A percentile compares a stretch with the other conserved stretches of the same genome.
These are phyloP conservation scores for Articulospora tetracladia DNA, from an alignment of 495 filamentous ascomycete species.

Conservation along the genomic window DNA sequence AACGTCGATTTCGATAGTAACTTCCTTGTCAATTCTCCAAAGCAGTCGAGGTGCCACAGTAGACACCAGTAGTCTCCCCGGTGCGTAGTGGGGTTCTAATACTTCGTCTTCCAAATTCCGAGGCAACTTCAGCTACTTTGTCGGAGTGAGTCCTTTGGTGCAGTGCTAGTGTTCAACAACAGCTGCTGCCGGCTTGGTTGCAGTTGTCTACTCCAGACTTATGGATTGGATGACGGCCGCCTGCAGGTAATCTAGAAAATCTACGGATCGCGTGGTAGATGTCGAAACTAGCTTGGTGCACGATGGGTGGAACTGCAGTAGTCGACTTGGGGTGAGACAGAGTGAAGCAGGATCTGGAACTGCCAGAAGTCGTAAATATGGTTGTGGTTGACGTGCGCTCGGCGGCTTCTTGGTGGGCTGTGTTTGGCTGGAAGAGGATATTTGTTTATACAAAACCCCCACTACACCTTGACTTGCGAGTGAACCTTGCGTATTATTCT, in stretches of 20 bases:
- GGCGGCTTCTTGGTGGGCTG: not conserved
- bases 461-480: not conserved
- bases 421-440: not conserved
- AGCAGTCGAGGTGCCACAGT: conserved; percentile 8
- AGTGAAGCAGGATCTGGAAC: conserved; percentile 1
- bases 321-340: not conserved
- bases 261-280: conserved; percentile 2
- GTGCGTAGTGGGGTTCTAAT: not conserved
- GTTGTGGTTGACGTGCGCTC: not conserved
- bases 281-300: not conserved
- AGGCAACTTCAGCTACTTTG: conserved; percentile 2
- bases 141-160: conserved; percentile 3
- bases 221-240: conserved; percentile 16
- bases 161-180: conserved; percentile 8
- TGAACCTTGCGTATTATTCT: not conserved
- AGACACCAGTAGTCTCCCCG: conserved; percentile 5
- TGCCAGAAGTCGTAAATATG: conserved; percentile 7
- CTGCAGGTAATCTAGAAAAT: conserved; percentile 13
- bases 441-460: conserved; percentile 25
- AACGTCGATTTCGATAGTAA: conserved; percentile 7
- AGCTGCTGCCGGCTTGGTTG: conserved; percentile 10
- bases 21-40: conserved; percentile 1
- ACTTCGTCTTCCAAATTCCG: conserved; percentile 4
- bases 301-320: not conserved
- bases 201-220: conserved; percentile 15